Conservation (phyloP, 345 rosid genomes). For the Arabis alpina region DNA sequence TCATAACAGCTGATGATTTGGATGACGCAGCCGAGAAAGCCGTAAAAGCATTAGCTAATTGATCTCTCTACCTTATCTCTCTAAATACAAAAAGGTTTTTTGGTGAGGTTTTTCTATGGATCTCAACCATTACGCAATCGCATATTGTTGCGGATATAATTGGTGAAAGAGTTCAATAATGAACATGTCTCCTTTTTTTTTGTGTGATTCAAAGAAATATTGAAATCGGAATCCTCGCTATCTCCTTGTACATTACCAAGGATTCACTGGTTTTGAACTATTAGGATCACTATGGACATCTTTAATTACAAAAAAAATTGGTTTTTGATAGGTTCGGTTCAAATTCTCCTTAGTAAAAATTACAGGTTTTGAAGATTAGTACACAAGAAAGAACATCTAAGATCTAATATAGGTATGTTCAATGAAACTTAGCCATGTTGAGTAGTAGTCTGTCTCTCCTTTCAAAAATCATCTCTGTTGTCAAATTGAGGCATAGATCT, state of each 20-base stretch:
- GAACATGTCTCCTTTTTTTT: conserved; percentile 27
- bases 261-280: neutral
- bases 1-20: conserved; percentile 91
- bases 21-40: conserved; percentile 99
- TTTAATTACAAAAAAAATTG: no score
- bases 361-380: no score
- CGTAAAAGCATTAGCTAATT: conserved; percentile 62
- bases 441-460: conserved; percentile 19
- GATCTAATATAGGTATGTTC: conserved; percentile 24
- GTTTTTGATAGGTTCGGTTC: no score
- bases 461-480: conserved; percentile 39
- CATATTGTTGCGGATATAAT: conserved; percentile 30
- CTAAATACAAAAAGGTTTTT: conserved; percentile 4
- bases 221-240: neutral
- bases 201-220: conserved; percentile 6
- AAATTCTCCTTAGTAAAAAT: no score
- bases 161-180: conserved; percentile 35
- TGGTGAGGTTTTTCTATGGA: neutral
- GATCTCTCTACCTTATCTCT: neutral
- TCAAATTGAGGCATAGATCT: conserved; percentile 40
- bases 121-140: conserved; percentile 20
- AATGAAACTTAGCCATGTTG: conserved; percentile 6
- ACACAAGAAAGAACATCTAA: conserved; percentile 5
- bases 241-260: neutral
- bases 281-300: no score